A percentile compares a stretch with the other conserved stretches of the same genome.
Evolutionary conservation across 2,329 filamentous ascomycete species (phyloP).

Genomic region (Chaetothyriales sp.): DNA sequence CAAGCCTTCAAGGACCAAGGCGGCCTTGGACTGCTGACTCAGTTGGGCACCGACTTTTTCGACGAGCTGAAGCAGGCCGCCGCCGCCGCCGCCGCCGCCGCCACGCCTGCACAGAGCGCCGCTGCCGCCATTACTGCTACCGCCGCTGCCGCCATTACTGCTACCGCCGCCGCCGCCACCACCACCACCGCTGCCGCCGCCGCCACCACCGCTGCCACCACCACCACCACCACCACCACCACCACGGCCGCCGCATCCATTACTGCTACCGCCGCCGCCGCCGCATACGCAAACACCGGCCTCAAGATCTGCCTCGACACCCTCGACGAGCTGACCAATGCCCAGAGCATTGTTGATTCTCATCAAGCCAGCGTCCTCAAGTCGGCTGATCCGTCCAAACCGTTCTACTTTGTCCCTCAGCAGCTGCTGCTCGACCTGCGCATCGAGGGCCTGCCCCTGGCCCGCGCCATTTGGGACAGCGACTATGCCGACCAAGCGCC

Average conservation of each 20-base stretch:
- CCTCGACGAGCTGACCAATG: constrained; percentile 52
- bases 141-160: too few species aligned
- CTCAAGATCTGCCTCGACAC: constrained; percentile 68
- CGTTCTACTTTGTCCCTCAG: constrained; percentile 50
- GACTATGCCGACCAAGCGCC: constrained; percentile 68
- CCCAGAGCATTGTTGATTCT: constrained; percentile 70
- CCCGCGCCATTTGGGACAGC: constrained; percentile 66
- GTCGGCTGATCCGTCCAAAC: constrained; percentile 39
- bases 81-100: too few species aligned
- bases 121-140: too few species aligned
- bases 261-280: too few species aligned
- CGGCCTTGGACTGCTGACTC: constrained; percentile 61
- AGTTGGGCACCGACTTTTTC: constrained; percentile 57
- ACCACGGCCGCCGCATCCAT: too few species aligned
- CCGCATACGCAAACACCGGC: constrained; percentile 43
- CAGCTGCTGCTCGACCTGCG: constrained; percentile 83
- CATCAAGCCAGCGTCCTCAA: constrained; percentile 45
- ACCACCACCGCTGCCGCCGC: too few species aligned
- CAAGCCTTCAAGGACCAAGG: constrained; percentile 72
- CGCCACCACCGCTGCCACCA: too few species aligned
- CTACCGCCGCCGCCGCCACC: too few species aligned
- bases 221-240: too few species aligned
- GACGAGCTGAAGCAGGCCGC: constrained; percentile 40
- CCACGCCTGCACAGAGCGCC: too few species aligned
- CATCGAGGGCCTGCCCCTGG: constrained; percentile 61